Evolutionary conservation across 805 yeast genomes (phyloP).

Genomic region (Candida boleticola): DNA sequence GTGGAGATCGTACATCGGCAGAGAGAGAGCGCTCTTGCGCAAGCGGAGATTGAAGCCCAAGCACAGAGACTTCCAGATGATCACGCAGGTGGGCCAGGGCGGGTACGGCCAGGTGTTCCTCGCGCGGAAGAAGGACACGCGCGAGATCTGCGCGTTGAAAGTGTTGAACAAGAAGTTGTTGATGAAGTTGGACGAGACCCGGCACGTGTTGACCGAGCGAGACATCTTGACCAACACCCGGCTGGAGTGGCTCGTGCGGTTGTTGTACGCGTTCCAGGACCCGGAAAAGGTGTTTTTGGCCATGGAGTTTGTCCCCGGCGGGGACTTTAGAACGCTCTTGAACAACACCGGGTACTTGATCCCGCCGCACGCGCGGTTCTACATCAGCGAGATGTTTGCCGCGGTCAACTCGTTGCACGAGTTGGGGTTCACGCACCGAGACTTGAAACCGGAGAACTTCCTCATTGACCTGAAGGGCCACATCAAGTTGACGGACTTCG

Average conservation of each 20-base stretch:
- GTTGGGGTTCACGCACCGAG: constrained; percentile 95
- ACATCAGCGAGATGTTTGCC: constrained; percentile 93
- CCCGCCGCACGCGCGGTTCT: constrained; percentile 94
- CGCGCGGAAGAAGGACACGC: constrained; percentile 90
- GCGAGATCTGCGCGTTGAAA: constrained; percentile 93
- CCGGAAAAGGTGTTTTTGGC: constrained; percentile 86
- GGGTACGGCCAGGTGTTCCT: constrained; percentile 99
- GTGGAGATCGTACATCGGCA: constrained; percentile 78
- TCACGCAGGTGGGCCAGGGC: constrained; percentile 99
- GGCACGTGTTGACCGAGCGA: constrained; percentile 93
- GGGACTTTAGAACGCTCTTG: constrained; percentile 91
- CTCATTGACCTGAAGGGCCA: constrained; percentile 88
- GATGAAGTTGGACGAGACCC: constrained; percentile 88
- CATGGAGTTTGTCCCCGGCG: constrained; percentile 99
- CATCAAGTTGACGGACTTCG: constrained; percentile 92
- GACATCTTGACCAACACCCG: constrained; percentile 95
- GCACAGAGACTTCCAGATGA: constrained; percentile 92
- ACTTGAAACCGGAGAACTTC: constrained; percentile 92
- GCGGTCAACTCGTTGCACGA: constrained; percentile 92
- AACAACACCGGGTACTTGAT: constrained; percentile 90
- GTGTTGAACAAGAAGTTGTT: constrained; percentile 83
- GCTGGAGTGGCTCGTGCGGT: constrained; percentile 92
- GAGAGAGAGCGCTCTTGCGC: constrained; percentile 81
- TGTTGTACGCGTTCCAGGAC: constrained; percentile 94
- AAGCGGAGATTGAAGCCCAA: constrained; percentile 89